These are phyloP conservation scores for Lachnellula suecica DNA, from an alignment of 2,329 filamentous ascomycete genomes.

Conservation along the genomic window DNA sequence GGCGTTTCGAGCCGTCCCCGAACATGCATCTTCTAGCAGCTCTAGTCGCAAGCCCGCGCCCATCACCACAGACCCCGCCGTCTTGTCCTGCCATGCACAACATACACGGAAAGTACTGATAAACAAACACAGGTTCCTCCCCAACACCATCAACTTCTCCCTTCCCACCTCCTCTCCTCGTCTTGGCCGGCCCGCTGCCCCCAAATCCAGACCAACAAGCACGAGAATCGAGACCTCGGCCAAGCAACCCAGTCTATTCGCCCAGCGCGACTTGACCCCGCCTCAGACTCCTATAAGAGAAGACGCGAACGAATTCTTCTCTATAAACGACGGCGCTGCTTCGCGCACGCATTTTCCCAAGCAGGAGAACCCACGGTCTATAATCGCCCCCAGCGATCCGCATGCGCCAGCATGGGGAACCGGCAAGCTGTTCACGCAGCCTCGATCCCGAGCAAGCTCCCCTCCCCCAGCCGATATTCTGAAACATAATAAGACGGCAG, in stretches of 20 bases:
- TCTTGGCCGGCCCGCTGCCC: slow-evolving; percentile 18
- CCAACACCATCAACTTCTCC: slow-evolving; percentile 88
- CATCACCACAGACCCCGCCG: background rate
- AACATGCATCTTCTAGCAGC: background rate
- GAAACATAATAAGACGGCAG: slow-evolving; percentile 58
- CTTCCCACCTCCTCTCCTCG: slow-evolving; percentile 53
- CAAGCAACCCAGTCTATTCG: slow-evolving; percentile 38
- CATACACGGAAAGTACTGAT: background rate
- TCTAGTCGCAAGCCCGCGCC: background rate
- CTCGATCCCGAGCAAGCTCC: slow-evolving; percentile 70
- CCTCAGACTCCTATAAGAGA: slow-evolving; percentile 36
- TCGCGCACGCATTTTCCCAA: slow-evolving; percentile 56
- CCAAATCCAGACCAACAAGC: slow-evolving; percentile 38
- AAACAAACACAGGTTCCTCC: slow-evolving; percentile 68
- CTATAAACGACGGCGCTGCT: slow-evolving; percentile 53
- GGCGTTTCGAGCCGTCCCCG: background rate
- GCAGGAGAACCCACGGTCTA: slow-evolving; percentile 45
- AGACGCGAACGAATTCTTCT: slow-evolving; percentile 48
- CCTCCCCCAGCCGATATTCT: slow-evolving; percentile 76
- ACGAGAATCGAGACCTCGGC: slow-evolving; percentile 56
- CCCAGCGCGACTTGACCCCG: slow-evolving; percentile 30
- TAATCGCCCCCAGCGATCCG: slow-evolving; percentile 69
- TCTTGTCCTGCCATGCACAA: background rate
- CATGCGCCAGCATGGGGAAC: slow-evolving; percentile 75
- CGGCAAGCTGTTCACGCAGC: slow-evolving; percentile 52